Percentiles rank a stretch among this genome's conserved stretches.
Evolutionary conservation across 2,329 filamentous ascomycete genomes (phyloP).

Genomic region (Aureobasidium sp.): DNA sequence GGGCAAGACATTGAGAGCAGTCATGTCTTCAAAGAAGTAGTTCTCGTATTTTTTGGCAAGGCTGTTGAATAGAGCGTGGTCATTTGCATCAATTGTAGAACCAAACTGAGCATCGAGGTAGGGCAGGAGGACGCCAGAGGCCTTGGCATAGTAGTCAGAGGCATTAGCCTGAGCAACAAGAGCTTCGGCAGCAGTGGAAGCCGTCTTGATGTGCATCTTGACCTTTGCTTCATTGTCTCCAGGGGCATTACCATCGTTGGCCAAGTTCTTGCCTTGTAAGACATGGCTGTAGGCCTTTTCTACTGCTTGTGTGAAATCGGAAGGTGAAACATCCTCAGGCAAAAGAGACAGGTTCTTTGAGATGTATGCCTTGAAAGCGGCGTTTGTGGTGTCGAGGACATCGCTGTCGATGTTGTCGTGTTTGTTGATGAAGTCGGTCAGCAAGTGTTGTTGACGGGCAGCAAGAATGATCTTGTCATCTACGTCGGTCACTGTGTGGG

Average conservation of each 20-base stretch:
- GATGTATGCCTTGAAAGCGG: slow-evolving; percentile 50
- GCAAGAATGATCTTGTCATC: slow-evolving; percentile 58
- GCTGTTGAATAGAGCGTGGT: slow-evolving; percentile 75
- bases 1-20: slow-evolving; percentile 71
- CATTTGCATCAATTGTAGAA: slow-evolving; percentile 49
- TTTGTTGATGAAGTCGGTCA: slow-evolving; percentile 57
- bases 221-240: slow-evolving; percentile 78
- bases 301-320: slow-evolving; percentile 40
- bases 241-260: slow-evolving; percentile 45
- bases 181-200: slow-evolving; percentile 46
- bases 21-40: slow-evolving; percentile 85
- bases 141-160: slow-evolving; percentile 47
- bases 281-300: slow-evolving; percentile 48
- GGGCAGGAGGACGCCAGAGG: slow-evolving; percentile 66
- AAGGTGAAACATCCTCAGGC: slow-evolving; percentile 31
- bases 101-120: slow-evolving; percentile 65
- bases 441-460: slow-evolving; percentile 70
- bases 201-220: slow-evolving; percentile 77
- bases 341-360: slow-evolving; percentile 61
- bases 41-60: slow-evolving; percentile 79
- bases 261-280: slow-evolving; percentile 48
- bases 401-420: slow-evolving; percentile 38
- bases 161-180: slow-evolving; percentile 31
- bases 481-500: neutral
- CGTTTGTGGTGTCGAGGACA: slow-evolving; percentile 42